Percentiles rank a stretch among this genome's conserved stretches.
These are phyloP conservation scores for Calonectria pteridis DNA, from an alignment of 2,329 filamentous ascomycete species.

Conservation along the genomic window DNA sequence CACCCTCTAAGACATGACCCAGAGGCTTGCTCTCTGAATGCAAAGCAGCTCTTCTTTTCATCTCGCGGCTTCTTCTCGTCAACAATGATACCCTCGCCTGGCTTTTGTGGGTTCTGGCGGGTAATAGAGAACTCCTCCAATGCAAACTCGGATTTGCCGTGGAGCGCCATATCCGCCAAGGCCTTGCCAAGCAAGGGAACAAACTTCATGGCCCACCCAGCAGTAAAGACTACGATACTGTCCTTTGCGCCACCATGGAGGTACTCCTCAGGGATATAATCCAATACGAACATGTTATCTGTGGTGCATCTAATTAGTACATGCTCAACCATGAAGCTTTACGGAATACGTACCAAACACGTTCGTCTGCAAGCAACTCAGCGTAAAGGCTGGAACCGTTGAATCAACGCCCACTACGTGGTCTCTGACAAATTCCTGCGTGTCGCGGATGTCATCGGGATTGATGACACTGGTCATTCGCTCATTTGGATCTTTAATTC, in stretches of 20 bases:
- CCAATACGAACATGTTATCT: conserved; percentile 37
- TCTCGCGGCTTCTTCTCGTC: not conserved
- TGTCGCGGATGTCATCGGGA: conserved; percentile 10
- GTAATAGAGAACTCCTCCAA: conserved; percentile 27
- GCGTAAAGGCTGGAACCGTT: conserved; percentile 10
- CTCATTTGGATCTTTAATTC: not conserved
- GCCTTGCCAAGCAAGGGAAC: conserved; percentile 33
- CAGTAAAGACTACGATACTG: conserved; percentile 29
- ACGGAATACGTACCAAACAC: conserved; percentile 8
- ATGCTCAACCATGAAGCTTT: not conserved
- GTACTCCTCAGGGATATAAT: conserved; percentile 32
- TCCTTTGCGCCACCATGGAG: conserved; percentile 21
- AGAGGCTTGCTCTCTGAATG: not conserved
- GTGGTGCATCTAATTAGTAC: not conserved
- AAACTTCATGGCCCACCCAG: conserved; percentile 37
- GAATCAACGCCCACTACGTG: conserved; percentile 10
- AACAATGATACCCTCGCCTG: not conserved
- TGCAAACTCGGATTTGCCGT: conserved; percentile 26
- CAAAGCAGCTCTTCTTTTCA: not conserved
- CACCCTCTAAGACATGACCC: not conserved
- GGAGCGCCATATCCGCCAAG: conserved; percentile 23
- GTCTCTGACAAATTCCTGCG: conserved; percentile 16
- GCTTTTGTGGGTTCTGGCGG: conserved; percentile 4
- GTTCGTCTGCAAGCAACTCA: conserved; percentile 16
- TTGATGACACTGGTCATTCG: not conserved